phyloP scores from a whole-genome alignment of 2,329 filamentous ascomycete genomes.

The Neonectria faginata region DNA sequence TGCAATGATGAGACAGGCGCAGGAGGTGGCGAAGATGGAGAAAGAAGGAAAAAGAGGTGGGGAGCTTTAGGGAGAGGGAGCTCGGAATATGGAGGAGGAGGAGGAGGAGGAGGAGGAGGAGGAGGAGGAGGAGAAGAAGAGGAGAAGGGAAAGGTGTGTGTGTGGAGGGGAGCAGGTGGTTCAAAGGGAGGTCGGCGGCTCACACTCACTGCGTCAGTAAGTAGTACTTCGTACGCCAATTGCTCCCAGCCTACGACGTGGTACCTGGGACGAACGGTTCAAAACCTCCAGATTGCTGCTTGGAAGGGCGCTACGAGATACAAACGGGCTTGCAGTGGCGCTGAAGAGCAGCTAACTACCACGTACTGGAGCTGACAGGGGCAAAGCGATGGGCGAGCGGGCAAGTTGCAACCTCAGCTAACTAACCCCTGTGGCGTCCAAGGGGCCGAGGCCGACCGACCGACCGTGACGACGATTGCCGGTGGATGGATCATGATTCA shows the following conservation, averaged over 20 bases:
- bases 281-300: neutral
- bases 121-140: constrained; percentile 25
- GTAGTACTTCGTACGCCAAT: neutral
- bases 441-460: neutral
- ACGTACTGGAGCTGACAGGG: neutral
- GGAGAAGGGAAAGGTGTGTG: constrained; percentile 21
- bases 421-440: neutral
- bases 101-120: constrained; percentile 28
- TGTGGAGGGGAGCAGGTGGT: constrained; percentile 17
- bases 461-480: neutral
- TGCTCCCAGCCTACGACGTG: neutral
- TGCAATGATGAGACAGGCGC: constrained; percentile 10
- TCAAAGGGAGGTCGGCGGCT: constrained; percentile 32
- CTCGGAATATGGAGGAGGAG: constrained; percentile 25
- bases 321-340: neutral
- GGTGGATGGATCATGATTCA: neutral
- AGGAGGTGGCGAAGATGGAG: constrained; percentile 23
- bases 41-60: constrained; percentile 11
- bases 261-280: constrained; percentile 2
- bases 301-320: too few species aligned
- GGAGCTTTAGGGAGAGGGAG: constrained; percentile 20
- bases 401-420: neutral
- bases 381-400: neutral
- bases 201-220: neutral
- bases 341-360: neutral